phyloP scores from a whole-genome alignment of 768 basidiomycete species.

The Tylopilus sp. region DNA sequence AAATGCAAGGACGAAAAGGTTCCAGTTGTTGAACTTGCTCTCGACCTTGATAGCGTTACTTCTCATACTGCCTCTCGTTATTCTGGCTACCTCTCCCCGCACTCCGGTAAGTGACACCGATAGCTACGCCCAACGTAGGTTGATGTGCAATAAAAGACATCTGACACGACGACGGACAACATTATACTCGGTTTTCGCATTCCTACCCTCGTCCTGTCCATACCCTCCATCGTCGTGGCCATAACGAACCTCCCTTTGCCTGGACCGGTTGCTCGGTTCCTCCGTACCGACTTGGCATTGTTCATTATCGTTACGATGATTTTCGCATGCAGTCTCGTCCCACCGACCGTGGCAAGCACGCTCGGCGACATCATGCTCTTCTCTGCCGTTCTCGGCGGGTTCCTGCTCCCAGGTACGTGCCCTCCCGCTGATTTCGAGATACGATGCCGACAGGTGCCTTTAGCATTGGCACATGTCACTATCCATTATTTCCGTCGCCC shows the following conservation, averaged over 20 bases:
- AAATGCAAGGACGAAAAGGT: slow-evolving; percentile 50
- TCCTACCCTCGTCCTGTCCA: slow-evolving; percentile 51
- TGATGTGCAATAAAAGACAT: slow-evolving; percentile 14
- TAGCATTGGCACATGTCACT: slow-evolving; percentile 73
- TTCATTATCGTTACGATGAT: slow-evolving; percentile 39
- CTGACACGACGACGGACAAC: slow-evolving; percentile 5
- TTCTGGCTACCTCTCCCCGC: slow-evolving; percentile 48
- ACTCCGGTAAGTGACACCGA: slow-evolving; percentile 33
- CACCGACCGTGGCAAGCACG: slow-evolving; percentile 34
- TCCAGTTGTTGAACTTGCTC: slow-evolving; percentile 50
- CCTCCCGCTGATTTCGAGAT: not conserved
- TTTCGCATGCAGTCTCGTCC: slow-evolving; percentile 44
- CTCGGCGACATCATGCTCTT: slow-evolving; percentile 50
- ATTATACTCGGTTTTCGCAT: slow-evolving; percentile 40
- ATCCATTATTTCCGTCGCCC: slow-evolving; percentile 85
- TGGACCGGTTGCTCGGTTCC: slow-evolving; percentile 35
- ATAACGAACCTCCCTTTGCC: slow-evolving; percentile 52
- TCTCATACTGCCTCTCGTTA: slow-evolving; percentile 54
- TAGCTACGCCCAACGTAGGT: slow-evolving; percentile 21
- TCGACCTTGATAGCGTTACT: slow-evolving; percentile 47
- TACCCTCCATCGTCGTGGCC: slow-evolving; percentile 58
- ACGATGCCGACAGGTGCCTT: not conserved
- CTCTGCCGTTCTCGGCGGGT: slow-evolving; percentile 53
- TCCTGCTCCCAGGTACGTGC: slow-evolving; percentile 55
- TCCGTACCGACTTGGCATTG: slow-evolving; percentile 45